These are phyloP conservation scores for Pseudonectria foliicola DNA, from an alignment of 2,329 filamentous ascomycete species.

Conservation along the genomic window DNA sequence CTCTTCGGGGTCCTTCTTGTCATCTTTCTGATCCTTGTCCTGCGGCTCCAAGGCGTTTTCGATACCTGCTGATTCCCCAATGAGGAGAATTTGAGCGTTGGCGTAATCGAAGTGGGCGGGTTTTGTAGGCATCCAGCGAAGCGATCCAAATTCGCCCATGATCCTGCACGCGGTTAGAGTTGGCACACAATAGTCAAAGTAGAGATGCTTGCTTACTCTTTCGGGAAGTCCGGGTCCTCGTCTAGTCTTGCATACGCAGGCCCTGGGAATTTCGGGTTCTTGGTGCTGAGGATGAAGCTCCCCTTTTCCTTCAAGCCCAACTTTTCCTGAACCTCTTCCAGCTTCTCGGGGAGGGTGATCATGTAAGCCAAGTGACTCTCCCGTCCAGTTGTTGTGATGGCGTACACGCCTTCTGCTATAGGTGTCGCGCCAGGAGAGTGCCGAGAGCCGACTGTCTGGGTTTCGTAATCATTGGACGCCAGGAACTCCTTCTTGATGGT, in stretches of 20 bases:
- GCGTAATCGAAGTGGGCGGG: constrained; percentile 69
- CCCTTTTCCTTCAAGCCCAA: constrained; percentile 66
- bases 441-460: constrained; percentile 65
- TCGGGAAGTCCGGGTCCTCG: constrained; percentile 60
- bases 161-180: constrained; percentile 38
- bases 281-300: constrained; percentile 71
- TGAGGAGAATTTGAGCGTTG: constrained; percentile 70
- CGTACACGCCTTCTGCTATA: constrained; percentile 80
- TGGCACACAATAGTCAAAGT: neutral
- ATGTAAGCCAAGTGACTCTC: constrained; percentile 75
- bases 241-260: constrained; percentile 58
- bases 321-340: constrained; percentile 66
- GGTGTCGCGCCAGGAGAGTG: constrained; percentile 64
- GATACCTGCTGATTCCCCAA: constrained; percentile 52
- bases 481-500: constrained; percentile 70
- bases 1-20: constrained; percentile 58
- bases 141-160: constrained; percentile 61
- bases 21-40: constrained; percentile 48
- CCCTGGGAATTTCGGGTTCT: constrained; percentile 66
- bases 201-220: constrained; percentile 45
- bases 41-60: constrained; percentile 16
- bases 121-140: constrained; percentile 67
- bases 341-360: constrained; percentile 62
- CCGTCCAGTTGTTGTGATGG: constrained; percentile 63
- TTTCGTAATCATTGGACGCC: constrained; percentile 59